Percentiles rank a stretch among this genome's conserved stretches.
These are phyloP conservation scores for Naganishia friedmannii DNA, from an alignment of 768 basidiomycete genomes.

Conservation along the genomic window DNA sequence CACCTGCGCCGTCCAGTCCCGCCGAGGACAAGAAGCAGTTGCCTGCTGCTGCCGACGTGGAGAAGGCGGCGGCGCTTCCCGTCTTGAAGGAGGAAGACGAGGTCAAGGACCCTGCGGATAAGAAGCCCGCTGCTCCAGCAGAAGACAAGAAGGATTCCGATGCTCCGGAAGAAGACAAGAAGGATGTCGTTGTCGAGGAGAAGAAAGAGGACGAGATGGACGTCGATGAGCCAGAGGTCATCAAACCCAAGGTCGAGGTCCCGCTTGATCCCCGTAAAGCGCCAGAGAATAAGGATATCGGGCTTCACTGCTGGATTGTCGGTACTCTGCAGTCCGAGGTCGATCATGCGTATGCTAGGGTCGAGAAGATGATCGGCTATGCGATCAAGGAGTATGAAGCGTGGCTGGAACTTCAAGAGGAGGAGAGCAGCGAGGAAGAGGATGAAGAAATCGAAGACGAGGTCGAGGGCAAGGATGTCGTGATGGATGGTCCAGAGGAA, in stretches of 20 bases:
- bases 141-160: too few relatives aligned
- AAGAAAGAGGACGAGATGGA: constrained; percentile 13
- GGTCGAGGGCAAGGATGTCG: constrained; percentile 1
- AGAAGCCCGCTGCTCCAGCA: too few relatives aligned
- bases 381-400: constrained; percentile 24
- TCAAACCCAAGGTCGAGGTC: neutral
- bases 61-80: neutral
- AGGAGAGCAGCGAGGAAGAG: constrained; percentile 16
- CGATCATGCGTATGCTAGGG: neutral
- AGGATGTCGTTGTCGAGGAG: neutral
- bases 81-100: constrained; percentile 23
- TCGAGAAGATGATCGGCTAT: constrained; percentile 19
- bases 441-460: neutral
- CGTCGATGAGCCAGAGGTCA: neutral
- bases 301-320: constrained; percentile 29
- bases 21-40: constrained; percentile 13
- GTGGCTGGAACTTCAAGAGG: constrained; percentile 13
- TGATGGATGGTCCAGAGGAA: neutral
- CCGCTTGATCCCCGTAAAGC: constrained; percentile 9
- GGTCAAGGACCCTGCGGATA: neutral
- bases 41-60: neutral
- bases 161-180: neutral
- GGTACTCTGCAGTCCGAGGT: constrained; percentile 18
- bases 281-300: constrained; percentile 23
- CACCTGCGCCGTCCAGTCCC: constrained; percentile 12